Evolutionary conservation across 805 yeast genomes (phyloP), one percentile per base, ranked within the genome.

Genomic region (Saccharomycopsis synnaedendra): DNA sequence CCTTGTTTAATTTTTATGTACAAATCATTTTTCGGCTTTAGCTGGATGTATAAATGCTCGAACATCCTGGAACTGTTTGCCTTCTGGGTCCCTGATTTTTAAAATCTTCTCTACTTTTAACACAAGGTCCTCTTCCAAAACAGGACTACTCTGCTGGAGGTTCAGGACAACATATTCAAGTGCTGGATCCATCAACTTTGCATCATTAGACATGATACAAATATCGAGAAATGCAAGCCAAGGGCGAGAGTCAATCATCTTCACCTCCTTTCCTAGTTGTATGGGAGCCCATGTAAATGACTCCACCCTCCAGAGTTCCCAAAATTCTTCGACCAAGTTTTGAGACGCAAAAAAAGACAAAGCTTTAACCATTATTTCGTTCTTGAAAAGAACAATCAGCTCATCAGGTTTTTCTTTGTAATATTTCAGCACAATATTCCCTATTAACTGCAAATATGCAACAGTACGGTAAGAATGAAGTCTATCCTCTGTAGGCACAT

Each of bases 261-360:
- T 34, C 41, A 44, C 39, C 8, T 29, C 35, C 28, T 36, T 29
- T 10, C 31, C 44, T 5, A 31, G 3, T 5, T 3, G 10, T 10
- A 28, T 43, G 5, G 44, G 36, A 8, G 43, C 30, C 8, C 38
- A 27, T 2, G 45, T n/a, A 30, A 47, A 42, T 31, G 34, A 32
- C 30, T 38, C 28, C 32, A 43, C 42, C 27, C 49, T 51, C 53
- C 52, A 51, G 28, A 49, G 39, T 4, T 30, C 39, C 49, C 52
- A 49, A 27, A 49, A 44, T 6, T 46, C 47, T 4, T 33, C 44
- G 40, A 32, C 36, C 10, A 32, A 10, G 5, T 38, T 43, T 37
- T 40, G 10, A 6, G 11, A 7, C 5, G 46, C 41, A 32, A 30
- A 46, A n/a, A 11, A 40, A 5, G 27, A 29, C 34, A 51, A 6